These are phyloP conservation scores for Globisporangium barbulae DNA, from an alignment of 352 stramenopile species.

Conservation along the genomic window DNA sequence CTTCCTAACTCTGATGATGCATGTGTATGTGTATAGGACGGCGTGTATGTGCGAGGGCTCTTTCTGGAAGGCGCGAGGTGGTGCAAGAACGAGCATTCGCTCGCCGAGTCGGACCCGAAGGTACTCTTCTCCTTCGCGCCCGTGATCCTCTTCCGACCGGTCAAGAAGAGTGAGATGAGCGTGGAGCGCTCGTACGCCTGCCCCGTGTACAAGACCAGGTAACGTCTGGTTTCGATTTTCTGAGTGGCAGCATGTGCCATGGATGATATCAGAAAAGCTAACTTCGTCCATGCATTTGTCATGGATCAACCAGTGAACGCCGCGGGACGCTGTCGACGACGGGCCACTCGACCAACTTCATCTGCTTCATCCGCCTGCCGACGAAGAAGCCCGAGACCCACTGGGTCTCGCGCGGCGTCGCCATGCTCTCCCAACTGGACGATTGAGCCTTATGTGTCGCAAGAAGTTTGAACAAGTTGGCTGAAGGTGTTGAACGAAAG, in stretches of 20 bases:
- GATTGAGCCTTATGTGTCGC: slow-evolving; percentile 37
- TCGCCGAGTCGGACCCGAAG: slow-evolving; percentile 86
- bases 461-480: background rate
- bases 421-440: slow-evolving; percentile 91
- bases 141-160: slow-evolving; percentile 79
- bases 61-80: slow-evolving; percentile 90
- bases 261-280: background rate
- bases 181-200: slow-evolving; percentile 80
- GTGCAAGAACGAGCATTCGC: slow-evolving; percentile 60
- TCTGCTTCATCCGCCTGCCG: slow-evolving; percentile 91
- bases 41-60: slow-evolving; percentile 85
- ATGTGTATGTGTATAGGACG: slow-evolving; percentile 39
- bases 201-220: slow-evolving; percentile 94
- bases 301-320: slow-evolving; percentile 51
- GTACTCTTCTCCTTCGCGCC: slow-evolving; percentile 85
- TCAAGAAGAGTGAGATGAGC: slow-evolving; percentile 78
- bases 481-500: background rate
- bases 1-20: background rate
- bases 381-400: slow-evolving; percentile 77
- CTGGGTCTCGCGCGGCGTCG: slow-evolving; percentile 92
- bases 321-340: slow-evolving; percentile 91
- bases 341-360: slow-evolving; percentile 94
- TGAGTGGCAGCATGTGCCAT: background rate
- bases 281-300: background rate
- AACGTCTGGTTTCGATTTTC: background rate